These are phyloP conservation scores for Jaapia argillacea DNA, from an alignment of 768 basidiomycete species.

Conservation along the genomic window DNA sequence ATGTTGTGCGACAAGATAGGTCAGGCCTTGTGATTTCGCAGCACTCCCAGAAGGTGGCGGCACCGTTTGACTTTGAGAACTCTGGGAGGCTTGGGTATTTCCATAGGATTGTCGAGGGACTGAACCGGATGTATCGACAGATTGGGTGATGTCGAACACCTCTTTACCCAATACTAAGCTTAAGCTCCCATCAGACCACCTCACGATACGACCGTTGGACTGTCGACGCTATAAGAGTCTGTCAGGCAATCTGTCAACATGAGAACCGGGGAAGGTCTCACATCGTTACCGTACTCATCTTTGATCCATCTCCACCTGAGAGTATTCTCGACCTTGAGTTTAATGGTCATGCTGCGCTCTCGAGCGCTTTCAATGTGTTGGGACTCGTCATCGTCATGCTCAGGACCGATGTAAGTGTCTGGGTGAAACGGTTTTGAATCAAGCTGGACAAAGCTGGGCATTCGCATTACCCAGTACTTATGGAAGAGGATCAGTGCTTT, in stretches of 20 bases:
- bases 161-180: slow-evolving; percentile 91
- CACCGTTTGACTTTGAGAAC: slow-evolving; percentile 23
- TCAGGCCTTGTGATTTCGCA: slow-evolving; percentile 60
- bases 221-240: slow-evolving; percentile 50
- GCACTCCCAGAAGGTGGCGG: slow-evolving; percentile 17
- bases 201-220: slow-evolving; percentile 84
- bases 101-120: slow-evolving; percentile 49
- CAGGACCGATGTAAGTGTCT: slow-evolving; percentile 75
- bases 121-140: slow-evolving; percentile 67
- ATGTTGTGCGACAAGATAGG: slow-evolving; percentile 86
- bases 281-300: slow-evolving; percentile 64
- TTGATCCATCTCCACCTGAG: slow-evolving; percentile 93
- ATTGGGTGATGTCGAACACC: slow-evolving; percentile 82
- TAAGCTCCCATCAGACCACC: slow-evolving; percentile 92
- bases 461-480: slow-evolving; percentile 87
- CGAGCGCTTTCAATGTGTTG: slow-evolving; percentile 49
- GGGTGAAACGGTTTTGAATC: slow-evolving; percentile 87
- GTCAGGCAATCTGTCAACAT: neutral
- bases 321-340: slow-evolving; percentile 88
- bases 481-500: slow-evolving; percentile 4
- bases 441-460: slow-evolving; percentile 90
- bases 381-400: slow-evolving; percentile 62
- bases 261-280: slow-evolving; percentile 29
- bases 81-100: slow-evolving; percentile 21
- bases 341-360: slow-evolving; percentile 77